Percentiles rank a stretch among this genome's conserved stretches.
phyloP scores from a whole-genome alignment of 495 filamentous ascomycete species.

The Lasiosphaeria ovina region DNA sequence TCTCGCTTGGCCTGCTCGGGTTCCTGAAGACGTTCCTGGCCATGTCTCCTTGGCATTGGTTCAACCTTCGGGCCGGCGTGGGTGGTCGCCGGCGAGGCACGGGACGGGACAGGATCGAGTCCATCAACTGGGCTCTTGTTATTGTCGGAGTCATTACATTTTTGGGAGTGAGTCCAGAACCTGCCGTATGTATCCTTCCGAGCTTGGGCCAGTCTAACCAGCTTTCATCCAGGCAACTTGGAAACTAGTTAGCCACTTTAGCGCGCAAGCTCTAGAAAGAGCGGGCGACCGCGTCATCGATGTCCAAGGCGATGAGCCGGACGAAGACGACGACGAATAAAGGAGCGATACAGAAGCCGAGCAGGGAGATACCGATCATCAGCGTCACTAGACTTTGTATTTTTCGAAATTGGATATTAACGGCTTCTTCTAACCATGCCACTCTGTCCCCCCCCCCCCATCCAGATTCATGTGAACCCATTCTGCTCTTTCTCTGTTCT shows the following conservation, averaged over 20 bases:
- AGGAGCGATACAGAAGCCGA: constrained; percentile 26
- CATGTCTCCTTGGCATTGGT: constrained; percentile 73
- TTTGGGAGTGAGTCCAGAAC: constrained; percentile 62
- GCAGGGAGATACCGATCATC: no score
- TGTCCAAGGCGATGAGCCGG: constrained; percentile 71
- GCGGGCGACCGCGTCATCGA: constrained; percentile 79
- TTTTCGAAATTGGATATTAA: no score
- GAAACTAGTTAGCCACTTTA: constrained; percentile 72
- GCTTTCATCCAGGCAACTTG: constrained; percentile 63
- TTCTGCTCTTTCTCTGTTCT: not conserved
- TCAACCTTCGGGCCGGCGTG: constrained; percentile 59
- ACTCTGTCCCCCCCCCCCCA: no score
- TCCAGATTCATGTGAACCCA: not conserved
- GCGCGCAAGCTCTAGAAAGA: constrained; percentile 64
- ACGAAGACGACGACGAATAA: constrained; percentile 59
- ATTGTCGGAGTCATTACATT: constrained; percentile 79
- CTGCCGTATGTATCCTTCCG: no score
- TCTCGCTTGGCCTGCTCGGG: constrained; percentile 79
- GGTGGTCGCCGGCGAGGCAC: constrained; percentile 54
- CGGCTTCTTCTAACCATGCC: no score
- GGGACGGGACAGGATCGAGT: constrained; percentile 70
- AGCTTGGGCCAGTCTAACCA: not conserved
- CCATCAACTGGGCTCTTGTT: constrained; percentile 73
- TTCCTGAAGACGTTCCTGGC: constrained; percentile 78
- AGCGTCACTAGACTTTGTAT: no score